Base-by-base conservation (phyloP, 2,329 filamentous ascomycete species). In the Fusarium kyushuense region DNA sequence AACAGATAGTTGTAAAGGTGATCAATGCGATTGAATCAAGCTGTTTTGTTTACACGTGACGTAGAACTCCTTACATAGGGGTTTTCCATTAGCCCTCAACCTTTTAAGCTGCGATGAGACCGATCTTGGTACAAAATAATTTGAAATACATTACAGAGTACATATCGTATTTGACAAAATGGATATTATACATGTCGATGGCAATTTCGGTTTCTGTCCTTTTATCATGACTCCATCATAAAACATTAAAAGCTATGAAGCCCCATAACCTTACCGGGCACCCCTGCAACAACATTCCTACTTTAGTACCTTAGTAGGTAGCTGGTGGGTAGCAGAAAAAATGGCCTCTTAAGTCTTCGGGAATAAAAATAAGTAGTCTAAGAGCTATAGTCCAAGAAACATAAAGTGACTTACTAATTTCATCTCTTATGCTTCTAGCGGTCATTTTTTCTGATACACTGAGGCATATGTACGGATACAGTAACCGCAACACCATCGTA, bases 31-130 rank as follows among this genome's bases (percentile, higher is more conserved):
- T 49, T 49, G 23, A 32, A 47, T 29, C 29, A 54, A 51, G 36
- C 38, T 65, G 67, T 58, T 67, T 56, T 61, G 55, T 53, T 53
- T 58, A 65, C 67, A 70, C 67, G 67, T 70, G 67, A 70, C 64
- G 53, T 52, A 43, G 38, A 30, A 64, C 54, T 59, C 59, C 59
- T 64, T 64, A 25, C 46, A 64, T 64, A 36, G 29, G 38, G 36
- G 55, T 41, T 29, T 29, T 30, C n/a, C 30, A 43, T 33, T 47
- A 25, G 21, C 27, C 40, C 29, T 11, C 19, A 29, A 19, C 14
- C 19, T 21, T 45, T 54, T n/a, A n/a, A n/a, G n/a, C n/a, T n/a
- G n/a, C n/a, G n/a, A n/a, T n/a, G n/a, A n/a, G n/a, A n/a, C n/a
- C n/a, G n/a, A n/a, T n/a, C n/a, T n/a, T n/a, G n/a, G n/a, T n/a